These are phyloP conservation scores for Hypoxylon sp. DNA, from an alignment of 2,329 filamentous ascomycete genomes.

Conservation along the genomic window DNA sequence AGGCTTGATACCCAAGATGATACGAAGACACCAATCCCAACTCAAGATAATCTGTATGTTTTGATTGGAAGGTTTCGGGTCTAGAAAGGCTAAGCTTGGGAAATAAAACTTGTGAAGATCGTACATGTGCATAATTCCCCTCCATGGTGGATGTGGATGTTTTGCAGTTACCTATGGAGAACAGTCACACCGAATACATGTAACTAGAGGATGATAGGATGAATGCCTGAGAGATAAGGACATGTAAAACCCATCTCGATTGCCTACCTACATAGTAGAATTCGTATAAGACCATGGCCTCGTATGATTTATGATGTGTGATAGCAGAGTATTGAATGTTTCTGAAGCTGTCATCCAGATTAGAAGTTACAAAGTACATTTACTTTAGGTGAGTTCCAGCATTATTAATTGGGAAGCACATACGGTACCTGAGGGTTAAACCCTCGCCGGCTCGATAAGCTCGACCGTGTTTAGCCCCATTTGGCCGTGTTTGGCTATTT, in stretches of 20 bases:
- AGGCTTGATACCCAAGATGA: slow-evolving; percentile 4
- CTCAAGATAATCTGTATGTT: slow-evolving; percentile 4
- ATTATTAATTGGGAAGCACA: slow-evolving; percentile 8
- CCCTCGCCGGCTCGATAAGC: slow-evolving; percentile 30
- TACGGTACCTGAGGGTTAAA: slow-evolving; percentile 39
- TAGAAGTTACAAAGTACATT: not conserved
- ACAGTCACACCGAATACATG: slow-evolving; percentile 40
- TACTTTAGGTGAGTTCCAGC: slow-evolving; percentile 6
- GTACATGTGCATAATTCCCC: slow-evolving; percentile 24
- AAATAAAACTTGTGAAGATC: slow-evolving; percentile 26
- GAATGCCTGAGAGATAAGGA: slow-evolving; percentile 1
- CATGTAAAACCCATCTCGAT: slow-evolving; percentile 12
- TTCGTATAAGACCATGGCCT: slow-evolving; percentile 12
- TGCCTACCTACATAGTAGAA: not conserved
- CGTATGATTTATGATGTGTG: slow-evolving; percentile 8
- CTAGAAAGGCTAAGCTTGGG: not conserved
- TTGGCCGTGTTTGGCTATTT: slow-evolving; percentile 21
- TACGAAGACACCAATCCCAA: slow-evolving; percentile 1
- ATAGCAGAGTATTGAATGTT: not conserved
- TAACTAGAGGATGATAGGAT: slow-evolving; percentile 9
- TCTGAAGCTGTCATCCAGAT: slow-evolving; percentile 2
- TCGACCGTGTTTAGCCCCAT: slow-evolving; percentile 16
- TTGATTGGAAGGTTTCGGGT: slow-evolving; percentile 25
- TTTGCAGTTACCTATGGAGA: slow-evolving; percentile 33
- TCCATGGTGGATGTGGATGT: slow-evolving; percentile 23